Evolutionary conservation across 768 basidiomycete species (phyloP), one percentile per base, ranked within the genome.

Genomic region (Psilocybe tampanensis): DNA sequence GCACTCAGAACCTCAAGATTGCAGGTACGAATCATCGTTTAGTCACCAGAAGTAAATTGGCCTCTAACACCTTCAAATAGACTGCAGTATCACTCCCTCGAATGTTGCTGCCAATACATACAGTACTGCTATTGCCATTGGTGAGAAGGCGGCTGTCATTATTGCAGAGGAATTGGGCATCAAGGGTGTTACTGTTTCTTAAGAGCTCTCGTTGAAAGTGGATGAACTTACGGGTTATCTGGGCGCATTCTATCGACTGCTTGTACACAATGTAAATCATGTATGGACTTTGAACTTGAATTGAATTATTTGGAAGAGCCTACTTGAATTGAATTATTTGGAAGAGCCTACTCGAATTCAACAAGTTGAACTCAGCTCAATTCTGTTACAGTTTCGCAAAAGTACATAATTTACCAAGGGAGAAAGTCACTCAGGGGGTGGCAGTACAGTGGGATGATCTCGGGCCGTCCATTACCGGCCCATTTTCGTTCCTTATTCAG

Each of bases 91-190:
- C 39, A 57, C 63, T 2, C 71, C 71, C 15, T 58, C 53, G 1
- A 75, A 74, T 55, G 74, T 76, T 4, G 65, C 65, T 24, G 59
- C 65, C 19, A 75, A 76, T 56, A 77, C 74, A 0, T 77, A 75
- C 56, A 73, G 68, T 45, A 67, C 74, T 6, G 72, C 74, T 8
- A 55, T 77, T 18, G 70, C 69, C 1, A 68, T 86, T n/a, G 84
- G 81, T 0, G 85, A 86, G 69, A 85, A 85, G 68, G 85, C 82
- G 0, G 82, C 83, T 0, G 47, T 74, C n/a, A 74, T 85, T 36
- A 80, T 86, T 36, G 80, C 78, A 11, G 74, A 80, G 48, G 83
- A 84, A n/a, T 55, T 56, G n/a, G 54, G 54, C 8, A 55, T 44
- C 22, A 44, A 21, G 15, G 43, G 43, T 12, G 43, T 44, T 8